Evolutionary conservation across 2,329 filamentous ascomycete genomes (phyloP).

Genomic region (Sporothrix inflata): DNA sequence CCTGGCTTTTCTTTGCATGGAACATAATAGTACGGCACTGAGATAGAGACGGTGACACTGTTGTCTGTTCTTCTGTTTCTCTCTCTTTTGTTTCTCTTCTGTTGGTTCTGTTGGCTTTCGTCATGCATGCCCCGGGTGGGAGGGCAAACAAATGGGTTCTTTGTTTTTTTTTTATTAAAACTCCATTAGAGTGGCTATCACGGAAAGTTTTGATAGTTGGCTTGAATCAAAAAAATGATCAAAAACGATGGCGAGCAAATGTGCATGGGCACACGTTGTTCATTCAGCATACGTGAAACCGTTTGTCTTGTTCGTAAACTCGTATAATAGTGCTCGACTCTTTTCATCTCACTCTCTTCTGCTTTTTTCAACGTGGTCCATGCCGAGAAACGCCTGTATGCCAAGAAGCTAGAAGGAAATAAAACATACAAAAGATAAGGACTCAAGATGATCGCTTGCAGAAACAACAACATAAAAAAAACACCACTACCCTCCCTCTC

Average conservation of each 20-base stretch:
- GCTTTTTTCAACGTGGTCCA: not conserved
- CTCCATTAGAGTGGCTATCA: slow-evolving; percentile 22
- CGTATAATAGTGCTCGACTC: not conserved
- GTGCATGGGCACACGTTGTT: not conserved
- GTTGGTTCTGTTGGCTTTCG: slow-evolving; percentile 11
- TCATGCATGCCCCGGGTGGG: slow-evolving; percentile 16
- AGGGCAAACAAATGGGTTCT: slow-evolving; percentile 24
- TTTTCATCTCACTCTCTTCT: not conserved
- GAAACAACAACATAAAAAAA: not conserved
- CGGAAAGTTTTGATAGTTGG: slow-evolving; percentile 25
- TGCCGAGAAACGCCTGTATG: slow-evolving; percentile 15
- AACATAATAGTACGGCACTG: slow-evolving; percentile 1
- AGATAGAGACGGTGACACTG: not conserved
- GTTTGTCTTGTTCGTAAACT: not conserved
- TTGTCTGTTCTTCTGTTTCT: not conserved
- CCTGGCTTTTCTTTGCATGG: not conserved
- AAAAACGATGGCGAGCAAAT: not conserved
- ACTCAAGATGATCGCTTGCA: not conserved
- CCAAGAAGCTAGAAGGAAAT: slow-evolving; percentile 21
- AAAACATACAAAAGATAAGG: not conserved
- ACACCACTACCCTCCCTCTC: not conserved
- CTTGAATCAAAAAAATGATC: slow-evolving; percentile 29
- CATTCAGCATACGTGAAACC: no score
- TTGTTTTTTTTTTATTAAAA: slow-evolving; percentile 14
- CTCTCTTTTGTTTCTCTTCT: not conserved